Conservation (phyloP, 2,329 filamentous ascomycete genomes). For the Plenodomus biglobosus region DNA sequence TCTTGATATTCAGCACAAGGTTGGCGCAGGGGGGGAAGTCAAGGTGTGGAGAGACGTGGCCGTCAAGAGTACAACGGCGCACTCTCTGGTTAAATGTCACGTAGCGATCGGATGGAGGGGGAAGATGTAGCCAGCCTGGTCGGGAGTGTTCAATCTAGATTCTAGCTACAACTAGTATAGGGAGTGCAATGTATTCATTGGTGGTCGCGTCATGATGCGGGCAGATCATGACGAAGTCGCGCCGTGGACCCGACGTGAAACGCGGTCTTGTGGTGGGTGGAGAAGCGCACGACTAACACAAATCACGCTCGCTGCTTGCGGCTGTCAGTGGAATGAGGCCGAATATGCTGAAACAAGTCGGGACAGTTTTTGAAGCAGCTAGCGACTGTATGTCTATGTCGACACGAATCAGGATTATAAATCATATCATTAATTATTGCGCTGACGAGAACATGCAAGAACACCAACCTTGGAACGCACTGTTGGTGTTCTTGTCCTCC, state of each 20-base stretch:
- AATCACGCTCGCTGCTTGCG: slow-evolving; percentile 9
- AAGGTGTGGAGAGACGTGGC: neutral
- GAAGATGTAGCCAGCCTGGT: slow-evolving; percentile 11
- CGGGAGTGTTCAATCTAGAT: slow-evolving; percentile 9
- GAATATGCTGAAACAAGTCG: slow-evolving; percentile 16
- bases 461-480: neutral
- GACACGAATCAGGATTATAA: slow-evolving; percentile 10
- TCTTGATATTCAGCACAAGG: slow-evolving; percentile 4
- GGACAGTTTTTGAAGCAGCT: slow-evolving; percentile 13
- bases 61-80: neutral
- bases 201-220: slow-evolving; percentile 13
- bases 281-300: slow-evolving; percentile 7
- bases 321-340: slow-evolving; percentile 12
- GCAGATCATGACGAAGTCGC: slow-evolving; percentile 18
- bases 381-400: slow-evolving; percentile 1
- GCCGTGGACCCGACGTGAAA: slow-evolving; percentile 15
- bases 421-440: neutral
- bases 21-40: neutral
- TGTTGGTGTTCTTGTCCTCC: neutral
- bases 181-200: slow-evolving; percentile 8
- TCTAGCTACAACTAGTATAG: slow-evolving; percentile 21
- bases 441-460: neutral
- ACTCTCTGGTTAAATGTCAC: slow-evolving; percentile 17
- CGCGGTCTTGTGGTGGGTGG: slow-evolving; percentile 10
- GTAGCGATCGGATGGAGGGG: slow-evolving; percentile 19